Evolutionary conservation across 352 stramenopile genomes (phyloP).

Genomic region (Phytophthora multivora): DNA sequence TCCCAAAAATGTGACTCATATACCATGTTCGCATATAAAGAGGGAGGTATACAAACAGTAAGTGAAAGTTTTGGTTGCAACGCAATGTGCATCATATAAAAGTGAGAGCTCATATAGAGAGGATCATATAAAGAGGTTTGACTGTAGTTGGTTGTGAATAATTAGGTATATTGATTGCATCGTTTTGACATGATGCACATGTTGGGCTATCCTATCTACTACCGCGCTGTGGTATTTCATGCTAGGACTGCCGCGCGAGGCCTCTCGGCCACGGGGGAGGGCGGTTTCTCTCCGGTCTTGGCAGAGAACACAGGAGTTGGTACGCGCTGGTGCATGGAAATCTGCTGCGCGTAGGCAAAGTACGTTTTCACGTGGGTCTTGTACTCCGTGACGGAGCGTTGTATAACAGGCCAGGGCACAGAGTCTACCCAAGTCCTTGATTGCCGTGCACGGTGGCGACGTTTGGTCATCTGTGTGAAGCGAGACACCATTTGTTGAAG

Average conservation of each 20-base stretch:
- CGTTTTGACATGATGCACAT: slow-evolving; percentile 17
- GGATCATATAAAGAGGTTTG: too few relatives aligned
- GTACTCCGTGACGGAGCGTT: slow-evolving; percentile 74
- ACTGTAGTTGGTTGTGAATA: too few relatives aligned
- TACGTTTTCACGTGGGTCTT: slow-evolving; percentile 70
- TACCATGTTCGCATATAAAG: too few relatives aligned
- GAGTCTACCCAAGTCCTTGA: slow-evolving; percentile 47
- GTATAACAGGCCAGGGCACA: slow-evolving; percentile 43
- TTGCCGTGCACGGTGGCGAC: slow-evolving; percentile 13
- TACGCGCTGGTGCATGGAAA: slow-evolving; percentile 73
- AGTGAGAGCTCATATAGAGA: too few relatives aligned
- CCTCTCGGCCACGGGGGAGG: slow-evolving; percentile 8
- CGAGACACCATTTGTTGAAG: slow-evolving; percentile 57
- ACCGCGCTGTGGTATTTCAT: slow-evolving; percentile 11
- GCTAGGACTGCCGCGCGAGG: slow-evolving; percentile 30
- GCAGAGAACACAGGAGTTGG: slow-evolving; percentile 61
- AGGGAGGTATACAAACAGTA: too few relatives aligned
- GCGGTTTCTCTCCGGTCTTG: slow-evolving; percentile 36
- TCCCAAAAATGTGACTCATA: too few relatives aligned
- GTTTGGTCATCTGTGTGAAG: slow-evolving; percentile 56
- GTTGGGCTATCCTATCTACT: slow-evolving; percentile 1
- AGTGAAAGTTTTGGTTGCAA: too few relatives aligned
- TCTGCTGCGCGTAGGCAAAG: slow-evolving; percentile 54
- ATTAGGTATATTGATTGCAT: slow-evolving; percentile 4
- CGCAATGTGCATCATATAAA: too few relatives aligned